These are phyloP conservation scores for Reutealis trisperma DNA, from an alignment of 345 rosid genomes.

Conservation along the genomic window DNA sequence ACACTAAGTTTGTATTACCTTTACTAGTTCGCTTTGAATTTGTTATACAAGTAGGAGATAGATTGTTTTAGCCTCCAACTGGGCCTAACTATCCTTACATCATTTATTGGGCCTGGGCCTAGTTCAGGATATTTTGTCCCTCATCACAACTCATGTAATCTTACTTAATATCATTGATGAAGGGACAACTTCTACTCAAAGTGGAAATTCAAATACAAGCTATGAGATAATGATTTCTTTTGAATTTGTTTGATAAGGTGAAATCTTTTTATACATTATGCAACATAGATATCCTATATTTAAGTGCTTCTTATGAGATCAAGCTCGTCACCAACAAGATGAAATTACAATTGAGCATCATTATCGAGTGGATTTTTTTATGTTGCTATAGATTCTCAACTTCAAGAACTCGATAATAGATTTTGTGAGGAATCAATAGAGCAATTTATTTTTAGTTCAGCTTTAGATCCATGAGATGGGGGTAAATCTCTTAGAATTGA, in stretches of 20 bases:
- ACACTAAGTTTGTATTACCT: no score
- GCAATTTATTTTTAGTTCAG: neutral
- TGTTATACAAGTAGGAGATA: no score
- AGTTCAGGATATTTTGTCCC: no score
- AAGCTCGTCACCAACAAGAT: neutral
- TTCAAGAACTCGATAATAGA: neutral
- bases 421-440: neutral
- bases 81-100: no score
- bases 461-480: neutral
- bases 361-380: neutral
- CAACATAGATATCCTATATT: neutral
- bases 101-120: no score
- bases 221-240: no score
- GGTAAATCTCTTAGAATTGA: neutral
- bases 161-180: no score
- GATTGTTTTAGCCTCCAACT: no score
- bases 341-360: neutral
- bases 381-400: neutral
- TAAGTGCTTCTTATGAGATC: neutral
- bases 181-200: no score
- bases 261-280: neutral
- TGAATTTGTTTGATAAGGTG: neutral
- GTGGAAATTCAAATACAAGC: no score
- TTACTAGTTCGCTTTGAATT: no score
- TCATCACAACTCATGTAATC: no score